Conservation (phyloP, 306 rosid species). For the Acacia confusa region DNA sequence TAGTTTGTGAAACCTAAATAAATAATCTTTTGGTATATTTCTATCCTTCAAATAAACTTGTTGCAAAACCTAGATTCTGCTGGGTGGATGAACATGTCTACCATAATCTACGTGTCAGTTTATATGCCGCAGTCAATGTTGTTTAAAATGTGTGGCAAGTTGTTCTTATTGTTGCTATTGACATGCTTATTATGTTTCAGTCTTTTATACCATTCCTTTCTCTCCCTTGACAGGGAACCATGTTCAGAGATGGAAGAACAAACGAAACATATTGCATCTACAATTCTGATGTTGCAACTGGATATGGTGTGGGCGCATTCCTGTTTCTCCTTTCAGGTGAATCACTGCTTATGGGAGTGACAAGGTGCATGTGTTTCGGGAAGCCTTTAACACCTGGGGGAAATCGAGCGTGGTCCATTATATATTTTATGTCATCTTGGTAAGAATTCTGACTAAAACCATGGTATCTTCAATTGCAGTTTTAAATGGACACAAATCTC, state of each 20-base stretch:
- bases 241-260: slow-evolving; percentile 34
- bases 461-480: not conserved
- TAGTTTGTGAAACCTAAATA: not conserved
- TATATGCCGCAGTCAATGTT: not conserved
- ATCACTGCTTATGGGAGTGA: slow-evolving; percentile 68
- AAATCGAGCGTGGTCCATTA: slow-evolving; percentile 87
- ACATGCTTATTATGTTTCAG: not conserved
- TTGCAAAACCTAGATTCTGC: not conserved
- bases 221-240: slow-evolving; percentile 57
- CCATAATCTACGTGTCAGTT: not conserved
- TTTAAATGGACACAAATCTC: not conserved
- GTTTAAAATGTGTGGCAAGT: not conserved
- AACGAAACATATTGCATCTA: slow-evolving; percentile 77
- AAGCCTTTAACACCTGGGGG: slow-evolving; percentile 68
- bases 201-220: not conserved
- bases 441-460: slow-evolving; percentile 37
- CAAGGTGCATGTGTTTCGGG: slow-evolving; percentile 76
- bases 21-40: not conserved
- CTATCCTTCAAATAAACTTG: not conserved
- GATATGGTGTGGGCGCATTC: slow-evolving; percentile 69
- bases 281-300: slow-evolving; percentile 89
- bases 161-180: not conserved
- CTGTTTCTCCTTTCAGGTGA: slow-evolving; percentile 67
- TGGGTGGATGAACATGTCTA: not conserved
- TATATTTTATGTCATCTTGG: slow-evolving; percentile 85